Base-by-base conservation (phyloP, 768 basidiomycete species). In the Tulasnella sp. region DNA sequence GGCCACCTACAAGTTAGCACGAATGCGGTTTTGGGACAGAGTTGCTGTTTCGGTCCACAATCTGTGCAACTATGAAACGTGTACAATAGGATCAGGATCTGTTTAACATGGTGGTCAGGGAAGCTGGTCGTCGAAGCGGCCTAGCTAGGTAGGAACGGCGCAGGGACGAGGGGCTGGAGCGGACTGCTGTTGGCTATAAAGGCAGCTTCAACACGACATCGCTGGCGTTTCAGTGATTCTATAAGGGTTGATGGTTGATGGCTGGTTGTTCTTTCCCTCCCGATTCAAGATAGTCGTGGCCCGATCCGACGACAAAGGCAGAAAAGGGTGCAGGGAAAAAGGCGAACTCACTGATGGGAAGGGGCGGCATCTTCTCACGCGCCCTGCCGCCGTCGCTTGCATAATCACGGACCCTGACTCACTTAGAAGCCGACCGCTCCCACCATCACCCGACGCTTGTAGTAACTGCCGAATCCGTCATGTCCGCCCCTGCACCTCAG, bases 121-220 rank as follows among this genome's bases (percentile, higher is more conserved):
- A 40, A 7, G 40, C 40, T 40, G 40, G 40, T 37, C 71, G 18
- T 29, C 29, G n/a, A 40, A 40, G 71, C 42, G 46, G 71, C 46
- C 71, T 73, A 42, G 40, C 71, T 73, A 73, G 40, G 71, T 42
- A 42, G 46, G 40, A 73, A 73, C 46, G 71, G 23, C 26, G 61
- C 61, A 75, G 44, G 55, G 69, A 77, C 32, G 61, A 70, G 74
- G 39, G 37, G 71, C 71, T 72, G 71, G 61, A 67, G 61, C 26
- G 61, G 29, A 26, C 61, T 67, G 61, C 61, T 26, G 29, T 73
- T 26, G 46, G 37, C 26, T 39, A 75, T 48, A 75, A 75, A 75
- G 74, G 74, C 74, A 75, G 74, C 74, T 75, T 75, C 74, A 75
- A 61, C 74, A 75, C 48, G 15, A 37, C 51, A 75, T 75, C 74